These are phyloP conservation scores for Phytophthora hybrid DNA, from an alignment of 352 stramenopile genomes.

Conservation along the genomic window DNA sequence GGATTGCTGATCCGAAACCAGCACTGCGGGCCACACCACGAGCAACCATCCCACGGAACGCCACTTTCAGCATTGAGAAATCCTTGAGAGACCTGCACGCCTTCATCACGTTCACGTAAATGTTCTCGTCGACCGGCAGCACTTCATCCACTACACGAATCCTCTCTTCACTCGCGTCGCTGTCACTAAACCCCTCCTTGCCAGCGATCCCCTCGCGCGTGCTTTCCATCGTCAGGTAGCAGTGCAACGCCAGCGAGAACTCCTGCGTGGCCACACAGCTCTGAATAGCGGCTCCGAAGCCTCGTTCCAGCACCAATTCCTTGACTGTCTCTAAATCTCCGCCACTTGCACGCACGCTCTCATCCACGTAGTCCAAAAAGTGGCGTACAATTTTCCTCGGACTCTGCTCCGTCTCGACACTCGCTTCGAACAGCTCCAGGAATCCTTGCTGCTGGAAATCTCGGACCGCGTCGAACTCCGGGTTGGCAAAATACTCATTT, in stretches of 20 bases:
- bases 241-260: constrained; percentile 60
- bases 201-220: constrained; percentile 10
- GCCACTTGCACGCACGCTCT: constrained; percentile 10
- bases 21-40: constrained; percentile 60
- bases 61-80: constrained; percentile 52
- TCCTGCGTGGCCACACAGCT: constrained; percentile 55
- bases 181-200: background rate
- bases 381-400: constrained; percentile 40
- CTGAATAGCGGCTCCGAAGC: constrained; percentile 79
- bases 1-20: constrained; percentile 75
- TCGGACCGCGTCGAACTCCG: constrained; percentile 36
- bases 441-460: constrained; percentile 74
- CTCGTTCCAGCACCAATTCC: constrained; percentile 51
- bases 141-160: constrained; percentile 34
- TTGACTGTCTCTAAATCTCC: constrained; percentile 18
- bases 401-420: constrained; percentile 20
- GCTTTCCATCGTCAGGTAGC: constrained; percentile 35
- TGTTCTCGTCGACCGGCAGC: constrained; percentile 72
- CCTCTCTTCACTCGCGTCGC: constrained; percentile 5
- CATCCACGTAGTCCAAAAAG: constrained; percentile 56
- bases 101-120: constrained; percentile 83
- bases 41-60: constrained; percentile 62
- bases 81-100: constrained; percentile 52
- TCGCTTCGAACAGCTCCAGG: constrained; percentile 58
- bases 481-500: constrained; percentile 45